Conservation (phyloP, 352 stramenopile species). For the Plasmopara halstedii region DNA sequence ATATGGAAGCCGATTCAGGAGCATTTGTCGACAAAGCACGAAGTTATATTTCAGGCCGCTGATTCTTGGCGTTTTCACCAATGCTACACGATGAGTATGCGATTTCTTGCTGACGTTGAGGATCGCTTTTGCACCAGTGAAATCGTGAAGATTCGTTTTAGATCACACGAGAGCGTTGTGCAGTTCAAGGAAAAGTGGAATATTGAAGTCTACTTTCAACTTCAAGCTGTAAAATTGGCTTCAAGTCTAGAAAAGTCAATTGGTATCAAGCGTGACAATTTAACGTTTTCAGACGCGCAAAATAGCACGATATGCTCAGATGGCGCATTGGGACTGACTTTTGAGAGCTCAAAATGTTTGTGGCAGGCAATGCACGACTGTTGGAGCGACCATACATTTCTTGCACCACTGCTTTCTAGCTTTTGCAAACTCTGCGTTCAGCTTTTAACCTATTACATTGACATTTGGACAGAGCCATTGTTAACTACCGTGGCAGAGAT, state of each 20-base stretch:
- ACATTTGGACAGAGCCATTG: constrained; percentile 47
- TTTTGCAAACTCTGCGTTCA: constrained; percentile 72
- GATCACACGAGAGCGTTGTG: constrained; percentile 56
- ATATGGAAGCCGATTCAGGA: constrained; percentile 77
- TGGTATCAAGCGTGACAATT: constrained; percentile 22
- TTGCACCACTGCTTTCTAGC: constrained; percentile 44
- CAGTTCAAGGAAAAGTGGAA: constrained; percentile 87
- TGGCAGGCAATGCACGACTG: constrained; percentile 49
- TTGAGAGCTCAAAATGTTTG: constrained; percentile 41
- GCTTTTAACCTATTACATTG: constrained; percentile 52
- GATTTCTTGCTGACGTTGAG: constrained; percentile 54
- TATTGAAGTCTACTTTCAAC: constrained; percentile 82
- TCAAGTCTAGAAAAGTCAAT: constrained; percentile 46
- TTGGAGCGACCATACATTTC: constrained; percentile 49
- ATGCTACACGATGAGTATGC: constrained; percentile 74
- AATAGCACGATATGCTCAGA: not conserved
- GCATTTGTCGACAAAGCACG: constrained; percentile 57
- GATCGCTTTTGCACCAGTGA: constrained; percentile 44
- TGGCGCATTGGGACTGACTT: constrained; percentile 21
- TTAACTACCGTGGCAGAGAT: constrained; percentile 34
- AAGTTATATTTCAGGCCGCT: constrained; percentile 75
- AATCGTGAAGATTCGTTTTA: constrained; percentile 55
- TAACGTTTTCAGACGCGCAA: constrained; percentile 1
- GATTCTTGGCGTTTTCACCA: constrained; percentile 75
- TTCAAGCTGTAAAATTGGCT: constrained; percentile 52